Conservation (phyloP, 2,329 filamentous ascomycete species). For the Talaromyces albobiverticillius region DNA sequence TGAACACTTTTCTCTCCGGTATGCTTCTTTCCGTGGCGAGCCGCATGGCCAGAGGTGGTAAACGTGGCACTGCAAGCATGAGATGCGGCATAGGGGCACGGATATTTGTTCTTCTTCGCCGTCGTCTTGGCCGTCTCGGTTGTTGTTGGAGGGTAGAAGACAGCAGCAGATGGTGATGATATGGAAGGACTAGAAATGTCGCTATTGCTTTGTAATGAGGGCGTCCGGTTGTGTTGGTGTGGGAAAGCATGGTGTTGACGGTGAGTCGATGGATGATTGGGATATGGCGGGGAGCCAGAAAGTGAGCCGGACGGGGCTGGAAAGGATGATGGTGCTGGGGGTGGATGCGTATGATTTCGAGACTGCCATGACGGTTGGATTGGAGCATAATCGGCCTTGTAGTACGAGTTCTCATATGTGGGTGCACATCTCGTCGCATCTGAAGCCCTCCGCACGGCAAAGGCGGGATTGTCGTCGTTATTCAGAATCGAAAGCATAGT, state of each 20-base stretch:
- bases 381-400: constrained; percentile 6
- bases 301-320: not conserved
- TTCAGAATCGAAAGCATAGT: constrained; percentile 17
- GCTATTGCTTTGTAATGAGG: constrained; percentile 15
- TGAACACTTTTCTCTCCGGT: constrained; percentile 67
- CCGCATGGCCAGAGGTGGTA: constrained; percentile 65
- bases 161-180: constrained; percentile 7
- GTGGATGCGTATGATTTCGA: not conserved
- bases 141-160: constrained; percentile 17
- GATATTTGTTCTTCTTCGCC: constrained; percentile 60
- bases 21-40: constrained; percentile 67
- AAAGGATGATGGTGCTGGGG: not conserved
- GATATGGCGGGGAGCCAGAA: not conserved
- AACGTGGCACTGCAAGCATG: constrained; percentile 61
- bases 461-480: constrained; percentile 18
- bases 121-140: constrained; percentile 26
- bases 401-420: not conserved
- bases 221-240: constrained; percentile 5
- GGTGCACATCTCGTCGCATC: not conserved
- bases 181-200: constrained; percentile 10
- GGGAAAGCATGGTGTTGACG: not conserved
- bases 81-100: constrained; percentile 60
- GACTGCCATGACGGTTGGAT: constrained; percentile 3
- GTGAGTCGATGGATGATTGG: constrained; percentile 1
- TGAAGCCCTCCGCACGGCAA: constrained; percentile 13